Percentiles rank a stretch among this genome's conserved stretches.
Conservation (phyloP, 2,329 filamentous ascomycete species). For the Elsinoe necatrix region DNA sequence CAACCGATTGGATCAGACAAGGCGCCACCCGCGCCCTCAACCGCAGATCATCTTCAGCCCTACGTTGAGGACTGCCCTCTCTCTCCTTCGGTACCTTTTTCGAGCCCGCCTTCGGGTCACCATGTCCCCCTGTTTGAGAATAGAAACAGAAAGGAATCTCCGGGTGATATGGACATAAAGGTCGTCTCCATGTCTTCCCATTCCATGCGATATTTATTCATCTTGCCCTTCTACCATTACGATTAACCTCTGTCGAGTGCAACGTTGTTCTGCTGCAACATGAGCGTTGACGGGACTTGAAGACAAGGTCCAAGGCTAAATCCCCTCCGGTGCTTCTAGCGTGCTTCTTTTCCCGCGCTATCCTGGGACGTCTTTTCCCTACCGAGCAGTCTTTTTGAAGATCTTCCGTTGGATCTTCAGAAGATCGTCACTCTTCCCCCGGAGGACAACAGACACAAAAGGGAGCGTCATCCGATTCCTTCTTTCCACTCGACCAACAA, state of each 20-base stretch:
- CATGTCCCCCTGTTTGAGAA: slow-evolving; percentile 1
- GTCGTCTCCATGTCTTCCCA: neutral
- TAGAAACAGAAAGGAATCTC: neutral
- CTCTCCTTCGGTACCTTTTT: neutral
- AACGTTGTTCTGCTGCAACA: neutral
- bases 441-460: neutral
- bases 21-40: neutral
- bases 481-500: neutral
- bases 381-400: neutral
- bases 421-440: neutral
- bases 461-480: neutral
- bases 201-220: neutral
- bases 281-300: slow-evolving; percentile 10
- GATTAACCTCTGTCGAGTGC: neutral
- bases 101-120: neutral
- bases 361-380: neutral
- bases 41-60: slow-evolving; percentile 7
- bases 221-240: neutral
- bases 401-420: slow-evolving; percentile 8
- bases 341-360: slow-evolving; percentile 8
- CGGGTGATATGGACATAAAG: neutral
- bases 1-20: neutral
- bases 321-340: neutral
- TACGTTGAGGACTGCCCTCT: slow-evolving; percentile 10
- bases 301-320: slow-evolving; percentile 10